Evolutionary conservation across 805 yeast species (phyloP), one percentile per base, ranked within the genome.

Genomic region (Ogataea minuta): DNA sequence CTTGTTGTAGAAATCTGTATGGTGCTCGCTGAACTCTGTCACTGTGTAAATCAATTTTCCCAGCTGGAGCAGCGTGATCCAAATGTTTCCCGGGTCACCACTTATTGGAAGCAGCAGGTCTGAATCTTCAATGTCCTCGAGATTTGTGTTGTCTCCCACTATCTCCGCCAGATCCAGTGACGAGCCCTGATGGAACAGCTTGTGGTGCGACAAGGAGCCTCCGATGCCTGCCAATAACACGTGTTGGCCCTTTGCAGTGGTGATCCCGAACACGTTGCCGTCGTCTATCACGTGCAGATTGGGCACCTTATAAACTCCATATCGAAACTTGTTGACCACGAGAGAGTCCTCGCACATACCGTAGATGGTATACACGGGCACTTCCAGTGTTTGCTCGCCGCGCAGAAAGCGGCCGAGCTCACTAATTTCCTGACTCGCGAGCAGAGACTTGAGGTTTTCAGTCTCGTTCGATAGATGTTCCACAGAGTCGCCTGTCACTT

Each of bases 311-410:
- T 76, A 72, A 9, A 66, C 62, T 4, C 83, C 83, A 37, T 66
- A 59, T 39, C 79, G 70, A 58, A 84, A 75, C 63, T 75, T 76
- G 47, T 79, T 76, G 29, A 84, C 61, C 15, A 85, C 85, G 3
- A 71, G 54, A 2, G 86, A 77, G 56, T 84, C 95, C 56, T 84
- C 95, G 40, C 80, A 69, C 58, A 83, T 80, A 0, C 93, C 93
- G 50, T 75, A 80, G n/a, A 81, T 76, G 3, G 90, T 77, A 63
- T 84, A 85, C 1, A 85, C 86, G 0, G 95, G 93, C 3, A 72
- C 75, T 27, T 60, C 60, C 49, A 74, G 67, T 43, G 32, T 47
- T 35, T 56, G 53, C 31, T 62, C 62, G 8, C 74, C 84, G 39
- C 53, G 50, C 7, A 79, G 50, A 39, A 73, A 77, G 33, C 64